Evolutionary conservation across 179 eudicot species (phyloP).

Genomic region (Vitellaria paradoxa): DNA sequence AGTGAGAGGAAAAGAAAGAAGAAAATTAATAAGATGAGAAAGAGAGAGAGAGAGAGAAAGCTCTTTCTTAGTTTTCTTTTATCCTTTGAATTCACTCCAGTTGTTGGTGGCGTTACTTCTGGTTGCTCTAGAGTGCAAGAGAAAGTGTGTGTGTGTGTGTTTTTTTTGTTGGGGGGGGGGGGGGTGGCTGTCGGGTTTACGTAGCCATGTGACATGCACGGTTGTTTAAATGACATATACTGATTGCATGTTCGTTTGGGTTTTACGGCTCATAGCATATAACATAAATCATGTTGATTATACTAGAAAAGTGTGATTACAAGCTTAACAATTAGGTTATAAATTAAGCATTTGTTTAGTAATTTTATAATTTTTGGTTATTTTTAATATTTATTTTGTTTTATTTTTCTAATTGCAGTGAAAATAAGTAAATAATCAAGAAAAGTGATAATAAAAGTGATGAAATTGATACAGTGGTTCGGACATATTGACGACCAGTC

Average conservation of each 20-base stretch:
- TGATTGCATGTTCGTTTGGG: constrained; percentile 17
- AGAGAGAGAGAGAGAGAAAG: neutral
- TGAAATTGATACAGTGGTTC: too few species aligned
- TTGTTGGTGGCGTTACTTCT: constrained; percentile 16
- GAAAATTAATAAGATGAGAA: neutral
- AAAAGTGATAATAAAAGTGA: too few species aligned
- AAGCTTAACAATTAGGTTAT: too few species aligned
- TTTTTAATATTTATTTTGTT: too few species aligned
- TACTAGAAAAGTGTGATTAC: too few species aligned
- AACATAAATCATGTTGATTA: constrained; percentile 20
- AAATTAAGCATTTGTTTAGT: too few species aligned
- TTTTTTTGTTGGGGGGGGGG: constrained; percentile 9
- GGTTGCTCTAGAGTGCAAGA: too few species aligned
- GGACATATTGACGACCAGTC: too few species aligned
- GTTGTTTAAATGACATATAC: constrained; percentile 25
- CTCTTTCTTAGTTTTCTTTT: neutral
- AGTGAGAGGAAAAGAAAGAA: too few species aligned
- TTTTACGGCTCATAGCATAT: constrained; percentile 6
- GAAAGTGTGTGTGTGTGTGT: neutral
- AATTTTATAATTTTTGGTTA: too few species aligned
- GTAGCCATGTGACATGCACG: constrained; percentile 38
- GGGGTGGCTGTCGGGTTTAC: constrained; percentile 14
- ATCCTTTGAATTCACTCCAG: neutral
- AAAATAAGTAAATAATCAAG: too few species aligned
- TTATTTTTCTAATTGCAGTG: too few species aligned